Percentiles rank a stretch among this genome's conserved stretches.
These are phyloP conservation scores for Aegilops longissima DNA, from an alignment of 176 grass and related monocot genomes.

Conservation along the genomic window DNA sequence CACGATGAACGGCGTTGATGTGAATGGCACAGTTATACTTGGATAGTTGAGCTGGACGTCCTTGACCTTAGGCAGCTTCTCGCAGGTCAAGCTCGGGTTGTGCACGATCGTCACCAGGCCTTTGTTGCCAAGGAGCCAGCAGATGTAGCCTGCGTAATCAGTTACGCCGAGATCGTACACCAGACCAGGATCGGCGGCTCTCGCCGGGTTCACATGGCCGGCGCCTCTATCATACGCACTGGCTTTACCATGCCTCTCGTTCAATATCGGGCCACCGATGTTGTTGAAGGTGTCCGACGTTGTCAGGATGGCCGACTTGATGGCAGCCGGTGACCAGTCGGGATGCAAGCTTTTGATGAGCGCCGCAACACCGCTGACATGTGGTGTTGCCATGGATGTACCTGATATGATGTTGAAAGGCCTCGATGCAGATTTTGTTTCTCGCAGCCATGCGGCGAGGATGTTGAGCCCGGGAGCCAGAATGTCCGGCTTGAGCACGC, in stretches of 20 bases:
- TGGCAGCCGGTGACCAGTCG: slow-evolving; percentile 23
- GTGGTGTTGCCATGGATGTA: slow-evolving; percentile 61
- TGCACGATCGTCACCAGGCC: not conserved
- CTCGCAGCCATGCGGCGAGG: slow-evolving; percentile 38
- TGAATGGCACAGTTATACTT: not conserved
- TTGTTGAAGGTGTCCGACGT: slow-evolving; percentile 15
- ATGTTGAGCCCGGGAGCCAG: slow-evolving; percentile 49
- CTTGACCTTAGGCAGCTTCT: not conserved
- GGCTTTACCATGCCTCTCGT: slow-evolving; percentile 11
- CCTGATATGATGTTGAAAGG: slow-evolving; percentile 39
- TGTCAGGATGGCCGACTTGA: slow-evolving; percentile 58
- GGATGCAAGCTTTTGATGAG: slow-evolving; percentile 49
- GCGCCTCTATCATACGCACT: slow-evolving; percentile 19
- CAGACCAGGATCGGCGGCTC: slow-evolving; percentile 35
- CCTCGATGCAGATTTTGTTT: no score
- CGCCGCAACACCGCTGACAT: slow-evolving; percentile 43
- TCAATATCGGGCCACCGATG: slow-evolving; percentile 7
- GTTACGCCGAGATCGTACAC: slow-evolving; percentile 36
- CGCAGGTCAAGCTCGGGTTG: slow-evolving; percentile 16
- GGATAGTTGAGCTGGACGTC: slow-evolving; percentile 41
- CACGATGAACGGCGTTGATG: not conserved
- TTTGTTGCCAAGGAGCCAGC: not conserved
- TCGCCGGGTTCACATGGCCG: slow-evolving; percentile 43
- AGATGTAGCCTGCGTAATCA: slow-evolving; percentile 40
- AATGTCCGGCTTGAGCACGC: slow-evolving; percentile 65